Conservation (phyloP, 1,284 basidiomycete species). For the Cryptococcus maquisensis region DNA sequence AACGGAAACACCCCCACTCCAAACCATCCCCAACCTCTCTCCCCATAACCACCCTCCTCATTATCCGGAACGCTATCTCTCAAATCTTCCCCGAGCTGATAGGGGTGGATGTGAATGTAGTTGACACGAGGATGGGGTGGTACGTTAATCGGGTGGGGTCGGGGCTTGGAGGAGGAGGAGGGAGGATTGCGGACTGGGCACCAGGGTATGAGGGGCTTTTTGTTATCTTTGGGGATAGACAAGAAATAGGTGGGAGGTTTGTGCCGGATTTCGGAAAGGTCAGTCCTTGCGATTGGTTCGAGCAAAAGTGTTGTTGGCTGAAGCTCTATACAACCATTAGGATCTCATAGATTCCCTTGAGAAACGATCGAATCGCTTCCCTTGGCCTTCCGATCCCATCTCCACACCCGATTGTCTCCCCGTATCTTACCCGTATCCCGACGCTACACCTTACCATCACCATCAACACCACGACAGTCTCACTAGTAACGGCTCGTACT, state of each 20-base stretch:
- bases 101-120: slow-evolving; percentile 16
- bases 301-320: too few species aligned
- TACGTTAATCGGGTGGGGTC: slow-evolving; percentile 30
- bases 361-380: slow-evolving; percentile 22
- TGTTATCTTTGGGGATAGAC: slow-evolving; percentile 23
- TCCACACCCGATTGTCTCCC: too few species aligned
- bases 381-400: neutral
- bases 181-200: slow-evolving; percentile 22
- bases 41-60: slow-evolving; percentile 19
- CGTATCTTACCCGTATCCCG: too few species aligned
- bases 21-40: neutral
- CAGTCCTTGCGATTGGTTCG: neutral
- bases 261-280: slow-evolving; percentile 27
- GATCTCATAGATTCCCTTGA: slow-evolving; percentile 26
- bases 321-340: too few species aligned
- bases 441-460: too few species aligned
- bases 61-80: slow-evolving; percentile 18
- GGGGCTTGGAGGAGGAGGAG: slow-evolving; percentile 8
- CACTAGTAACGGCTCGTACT: too few species aligned
- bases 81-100: slow-evolving; percentile 22
- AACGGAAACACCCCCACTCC: too few species aligned
- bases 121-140: slow-evolving; percentile 30
- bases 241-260: slow-evolving; percentile 30
- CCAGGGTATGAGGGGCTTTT: slow-evolving; percentile 26
- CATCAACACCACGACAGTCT: too few species aligned